Evolutionary conservation across 768 basidiomycete genomes (phyloP).

Genomic region (Pholiota molesta): DNA sequence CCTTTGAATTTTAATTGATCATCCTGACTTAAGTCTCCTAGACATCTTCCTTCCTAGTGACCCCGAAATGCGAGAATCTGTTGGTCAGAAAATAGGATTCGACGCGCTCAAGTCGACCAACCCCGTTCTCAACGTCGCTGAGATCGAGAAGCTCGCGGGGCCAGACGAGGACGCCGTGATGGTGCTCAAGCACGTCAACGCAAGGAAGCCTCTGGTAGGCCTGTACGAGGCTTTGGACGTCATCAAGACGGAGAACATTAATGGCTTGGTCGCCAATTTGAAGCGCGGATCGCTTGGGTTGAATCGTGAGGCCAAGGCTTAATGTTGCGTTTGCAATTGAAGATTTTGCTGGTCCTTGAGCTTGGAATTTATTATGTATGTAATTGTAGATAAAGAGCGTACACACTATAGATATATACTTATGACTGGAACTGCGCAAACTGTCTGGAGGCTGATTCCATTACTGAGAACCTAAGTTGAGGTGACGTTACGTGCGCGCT

Average conservation of each 20-base stretch:
- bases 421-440: too few species aligned
- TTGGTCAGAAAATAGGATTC: constrained; percentile 7
- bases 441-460: too few species aligned
- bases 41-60: constrained; percentile 15
- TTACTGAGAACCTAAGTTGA: too few species aligned
- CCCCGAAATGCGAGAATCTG: constrained; percentile 11
- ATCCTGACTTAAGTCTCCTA: background rate
- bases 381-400: too few species aligned
- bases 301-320: background rate
- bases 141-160: constrained; percentile 7
- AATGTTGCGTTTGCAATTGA: background rate
- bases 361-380: too few species aligned
- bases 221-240: constrained; percentile 10
- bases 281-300: constrained; percentile 2
- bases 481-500: too few species aligned
- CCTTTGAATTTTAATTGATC: background rate
- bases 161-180: constrained; percentile 7
- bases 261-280: constrained; percentile 25
- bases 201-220: constrained; percentile 12
- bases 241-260: constrained; percentile 20
- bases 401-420: too few species aligned
- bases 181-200: constrained; percentile 14
- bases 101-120: constrained; percentile 7
- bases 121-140: constrained; percentile 4
- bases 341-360: too few species aligned